These are phyloP conservation scores for Ceratocystiopsis brevicomis DNA, from an alignment of 2,329 filamentous ascomycete species.

Conservation along the genomic window DNA sequence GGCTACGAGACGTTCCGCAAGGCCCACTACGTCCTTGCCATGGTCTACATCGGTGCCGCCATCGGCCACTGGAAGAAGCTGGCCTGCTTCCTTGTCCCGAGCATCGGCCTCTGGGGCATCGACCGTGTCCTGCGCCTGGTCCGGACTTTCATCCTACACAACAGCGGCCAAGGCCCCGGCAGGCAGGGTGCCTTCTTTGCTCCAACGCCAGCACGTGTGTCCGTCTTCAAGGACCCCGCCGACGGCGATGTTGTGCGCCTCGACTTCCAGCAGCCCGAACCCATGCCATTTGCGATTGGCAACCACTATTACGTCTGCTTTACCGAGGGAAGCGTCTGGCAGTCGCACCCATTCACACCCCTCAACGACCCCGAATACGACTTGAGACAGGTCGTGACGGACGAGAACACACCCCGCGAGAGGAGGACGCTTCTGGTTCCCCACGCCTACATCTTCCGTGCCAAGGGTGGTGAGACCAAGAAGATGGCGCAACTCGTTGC, in stretches of 20 bases:
- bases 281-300: slow-evolving; percentile 36
- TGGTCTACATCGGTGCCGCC: slow-evolving; percentile 56
- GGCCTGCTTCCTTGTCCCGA: slow-evolving; percentile 48
- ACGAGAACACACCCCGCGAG: slow-evolving; percentile 12
- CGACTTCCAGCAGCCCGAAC: slow-evolving; percentile 39
- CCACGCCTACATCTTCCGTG: slow-evolving; percentile 39
- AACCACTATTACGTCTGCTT: slow-evolving; percentile 59
- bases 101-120: slow-evolving; percentile 43
- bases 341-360: slow-evolving; percentile 53
- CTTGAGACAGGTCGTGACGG: slow-evolving; percentile 11
- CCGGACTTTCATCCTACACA: slow-evolving; percentile 40
- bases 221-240: slow-evolving; percentile 15
- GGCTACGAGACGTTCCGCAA: slow-evolving; percentile 68
- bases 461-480: slow-evolving; percentile 39
- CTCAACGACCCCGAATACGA: slow-evolving; percentile 27
- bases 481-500: slow-evolving; percentile 28
- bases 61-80: slow-evolving; percentile 57
- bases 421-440: slow-evolving; percentile 14
- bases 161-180: slow-evolving; percentile 18
- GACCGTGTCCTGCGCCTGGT: slow-evolving; percentile 42
- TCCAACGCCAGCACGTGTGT: background rate
- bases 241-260: slow-evolving; percentile 37
- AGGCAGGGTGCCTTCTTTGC: slow-evolving; percentile 3
- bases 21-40: slow-evolving; percentile 51
- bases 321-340: slow-evolving; percentile 46